Evolutionary conservation across 768 basidiomycete species (phyloP), one percentile per base, ranked within the genome.

Genomic region (Tricholoma sp.): DNA sequence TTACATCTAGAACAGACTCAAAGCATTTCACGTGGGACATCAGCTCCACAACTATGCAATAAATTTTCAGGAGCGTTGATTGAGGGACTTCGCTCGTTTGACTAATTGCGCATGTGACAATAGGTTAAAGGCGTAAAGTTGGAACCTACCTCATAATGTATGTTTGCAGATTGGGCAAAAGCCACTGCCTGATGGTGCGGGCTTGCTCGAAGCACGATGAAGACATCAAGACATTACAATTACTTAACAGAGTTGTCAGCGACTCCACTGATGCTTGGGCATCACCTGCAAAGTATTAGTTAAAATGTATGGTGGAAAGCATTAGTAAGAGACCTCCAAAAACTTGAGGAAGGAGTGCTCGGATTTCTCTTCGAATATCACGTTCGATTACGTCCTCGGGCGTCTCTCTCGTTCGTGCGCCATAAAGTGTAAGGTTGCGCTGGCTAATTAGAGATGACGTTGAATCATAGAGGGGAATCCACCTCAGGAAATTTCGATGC

Each of bases 201-300:
- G 89, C 82, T 71, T 91, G 89, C 61, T 91, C 88, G 59, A 83
- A 91, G 19, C 87, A 82, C 21, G 88, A 77, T 2, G 88, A 84
- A 4, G 69, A 69, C 29, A 83, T 64, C 43, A 86, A 65, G 4
- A 71, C 73, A 8, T 63, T 68, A 66, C 85, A 88, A 24, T 69
- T 72, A 14, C 66, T 61, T 11, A 76, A 67, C 16, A 84, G 61
- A n/a, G 65, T 65, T 4, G 71, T 63, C 11, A 74, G 71, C n/a
- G 79, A 78, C 6, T 65, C 57, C 56, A 71, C 66, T 29, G 62
- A 54, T 12, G 63, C 47, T 11, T 62, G 55, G 8, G 61, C 16
- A 5, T 68, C 60, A 14, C 73, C 83, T 83, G 55, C 12, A 63
- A 54, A 18, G 55, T 27, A 50, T 60, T 5, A 57, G 45, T 5